phyloP scores from a whole-genome alignment of 495 filamentous ascomycete species.

The Hypomontagnella monticulosa region DNA sequence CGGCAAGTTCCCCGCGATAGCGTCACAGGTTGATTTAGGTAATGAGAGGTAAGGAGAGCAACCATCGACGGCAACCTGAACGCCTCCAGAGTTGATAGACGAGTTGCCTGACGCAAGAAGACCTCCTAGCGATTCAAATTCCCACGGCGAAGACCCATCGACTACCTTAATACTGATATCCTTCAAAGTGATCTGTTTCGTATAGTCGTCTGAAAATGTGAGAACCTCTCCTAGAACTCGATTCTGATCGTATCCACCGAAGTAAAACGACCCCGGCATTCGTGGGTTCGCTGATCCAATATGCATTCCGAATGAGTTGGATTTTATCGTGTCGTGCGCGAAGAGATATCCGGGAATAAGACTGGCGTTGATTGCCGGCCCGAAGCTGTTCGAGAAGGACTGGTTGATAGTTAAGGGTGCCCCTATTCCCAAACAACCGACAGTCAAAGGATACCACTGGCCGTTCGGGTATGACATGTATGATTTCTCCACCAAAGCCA shows the following conservation, averaged over 20 bases:
- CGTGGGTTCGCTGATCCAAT: conserved; percentile 57
- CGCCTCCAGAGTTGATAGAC: conserved; percentile 31
- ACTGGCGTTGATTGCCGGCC: conserved; percentile 47
- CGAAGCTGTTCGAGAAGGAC: conserved; percentile 32
- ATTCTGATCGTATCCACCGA: conserved; percentile 64
- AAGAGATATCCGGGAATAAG: conserved; percentile 45
- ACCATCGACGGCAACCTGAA: conserved; percentile 50
- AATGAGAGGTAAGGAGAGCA: conserved; percentile 60
- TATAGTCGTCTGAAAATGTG: conserved; percentile 44
- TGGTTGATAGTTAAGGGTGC: conserved; percentile 47
- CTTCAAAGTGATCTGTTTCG: conserved; percentile 45
- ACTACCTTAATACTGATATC: conserved; percentile 57
- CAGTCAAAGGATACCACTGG: conserved; percentile 47
- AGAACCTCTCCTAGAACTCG: conserved; percentile 49
- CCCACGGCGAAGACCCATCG: conserved; percentile 55
- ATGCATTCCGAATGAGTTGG: conserved; percentile 64
- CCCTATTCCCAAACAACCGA: conserved; percentile 50
- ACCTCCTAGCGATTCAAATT: conserved; percentile 46
- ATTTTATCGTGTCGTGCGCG: conserved; percentile 52
- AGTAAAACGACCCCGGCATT: conserved; percentile 55
- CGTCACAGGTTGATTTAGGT: conserved; percentile 60
- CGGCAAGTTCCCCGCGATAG: conserved; percentile 57
- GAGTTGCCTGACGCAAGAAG: conserved; percentile 51
- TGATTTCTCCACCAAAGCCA: conserved; percentile 33
- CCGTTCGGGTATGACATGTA: conserved; percentile 47